These are phyloP conservation scores for Plasmodium ovale DNA, from an alignment of 169 alveolate species.

Conservation along the genomic window DNA sequence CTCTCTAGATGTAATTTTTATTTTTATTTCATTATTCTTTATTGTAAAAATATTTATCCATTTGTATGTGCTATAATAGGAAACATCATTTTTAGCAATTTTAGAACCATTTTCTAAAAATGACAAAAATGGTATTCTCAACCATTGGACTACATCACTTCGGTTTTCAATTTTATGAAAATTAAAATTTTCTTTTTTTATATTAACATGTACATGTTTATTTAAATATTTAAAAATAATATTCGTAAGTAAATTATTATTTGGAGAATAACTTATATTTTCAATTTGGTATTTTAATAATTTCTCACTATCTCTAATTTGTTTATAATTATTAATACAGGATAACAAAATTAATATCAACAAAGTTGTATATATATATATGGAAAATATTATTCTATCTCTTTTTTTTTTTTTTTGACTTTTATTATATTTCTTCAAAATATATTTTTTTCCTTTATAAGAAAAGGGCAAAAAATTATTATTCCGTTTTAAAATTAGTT, in stretches of 20 bases:
- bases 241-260: not conserved
- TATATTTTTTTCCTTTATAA: conserved; percentile 48
- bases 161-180: conserved; percentile 33
- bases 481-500: conserved; percentile 26
- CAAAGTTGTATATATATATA: conserved; percentile 21
- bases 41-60: conserved; percentile 42
- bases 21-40: conserved; percentile 1
- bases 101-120: conserved; percentile 22
- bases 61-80: conserved; percentile 5
- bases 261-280: conserved; percentile 35
- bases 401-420: conserved; percentile 8
- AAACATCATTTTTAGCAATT: not conserved
- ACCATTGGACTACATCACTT: conserved; percentile 48
- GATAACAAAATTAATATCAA: conserved; percentile 36
- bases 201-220: conserved; percentile 34
- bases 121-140: conserved; percentile 20
- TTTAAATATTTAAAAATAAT: conserved; percentile 35
- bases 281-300: conserved; percentile 54
- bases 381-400: conserved; percentile 3
- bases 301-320: conserved; percentile 36
- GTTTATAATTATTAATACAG: conserved; percentile 38
- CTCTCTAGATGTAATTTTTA: conserved; percentile 34
- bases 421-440: conserved; percentile 45
- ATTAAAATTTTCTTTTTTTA: conserved; percentile 24
- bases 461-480: conserved; percentile 52